Base-by-base conservation (phyloP, 345 rosid genomes). In the Camelina hispida region DNA sequence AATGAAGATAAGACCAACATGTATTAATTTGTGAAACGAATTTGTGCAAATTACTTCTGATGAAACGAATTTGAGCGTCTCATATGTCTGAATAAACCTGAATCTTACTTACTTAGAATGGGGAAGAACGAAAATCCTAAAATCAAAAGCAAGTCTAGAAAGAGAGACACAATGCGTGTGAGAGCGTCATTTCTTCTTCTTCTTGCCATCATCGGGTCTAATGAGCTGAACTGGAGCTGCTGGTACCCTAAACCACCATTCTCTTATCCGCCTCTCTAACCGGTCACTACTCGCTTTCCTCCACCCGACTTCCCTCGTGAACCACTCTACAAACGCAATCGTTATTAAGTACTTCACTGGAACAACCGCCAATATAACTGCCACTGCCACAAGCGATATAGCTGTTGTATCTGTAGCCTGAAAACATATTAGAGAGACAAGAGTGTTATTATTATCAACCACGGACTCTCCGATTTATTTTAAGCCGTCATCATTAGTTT, bases 191-290 rank as follows among this genome's bases (percentile, higher is more conserved):
- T 84, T 90, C 86, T 81, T 87, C 74, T 88, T 91, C 76, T 88
- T 91, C 85, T 86, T 92, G 78, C 67, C 79, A 13, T 87, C 89
- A 28, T 85, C 91, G 0, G 79, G 47, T 84, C 79, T 86, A 69
- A 84, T 68, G 47, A 91, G 85, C 79, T 83, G 88, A 69, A 93
- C 94, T 5, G 93, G 94, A 55, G 97, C 98, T 70, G 96, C 97
- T 0, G 98, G 97, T 71, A 94, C 83, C 69, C 93, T 84, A 61
- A 87, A 64, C 98, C 96, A 94, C 98, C 98, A 91, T 68, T 94
- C 98, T 77, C 90, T 84, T 52, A 89, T n/a, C 73, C 95, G 86
- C 71, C 97, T 83, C 61, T 85, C 65, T 74, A 67, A 71, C 79
- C 89, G 82, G 52, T 84, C 82, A 57, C 83, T 83, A 87, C 96